Evolutionary conservation across 306 rosid species (phyloP), one percentile per base, ranked within the genome.

Genomic region (Rosa multiflora): DNA sequence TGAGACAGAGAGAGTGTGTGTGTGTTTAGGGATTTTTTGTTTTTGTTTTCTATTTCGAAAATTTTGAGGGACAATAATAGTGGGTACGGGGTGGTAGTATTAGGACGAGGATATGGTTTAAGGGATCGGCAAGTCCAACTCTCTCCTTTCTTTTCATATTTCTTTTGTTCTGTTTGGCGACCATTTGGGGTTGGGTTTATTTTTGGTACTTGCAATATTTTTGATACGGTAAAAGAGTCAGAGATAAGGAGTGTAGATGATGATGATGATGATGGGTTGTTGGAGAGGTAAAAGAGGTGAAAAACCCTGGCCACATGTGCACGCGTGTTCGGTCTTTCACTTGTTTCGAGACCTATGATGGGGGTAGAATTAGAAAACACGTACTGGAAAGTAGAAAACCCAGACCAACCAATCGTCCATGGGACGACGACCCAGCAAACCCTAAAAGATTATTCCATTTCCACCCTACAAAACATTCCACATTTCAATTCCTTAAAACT

Each of bases 391-490:
- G 75, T 40, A 58, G 42, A 71, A 47, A 51, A 53, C 46, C 46
- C 46, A 5, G 5, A 42, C 46, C 46, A 42, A 42, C 46, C 46
- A 35, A 13, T 55, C 70, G 42, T 18, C 68, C 52, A 39, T n/a
- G 51, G 15, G 43, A 7, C 64, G 64, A 58, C 64, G 47, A 8
- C 64, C 44, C 55, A 14, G 59, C 21, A 44, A 75, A 43, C 58
- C 46, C 14, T 15, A 49, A 75, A 75, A 75, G 59, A 75, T 75
- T 21, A 61, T 75, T 75, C 70, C 70, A 35, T 70, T 46, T 21
- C 20, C 43, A 20, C 20, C 29, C 21, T 10, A 23, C 37, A 32
- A 32, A 53, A 43, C 5, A 43, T 43, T 6, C 46, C 46, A 43
- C 7, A 43, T 8, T 8, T 8, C 46, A 43, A 68, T 49, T 48